Evolutionary conservation across 371 early-diverging fungal species (phyloP).

Genomic region (Mortierella sp.): DNA sequence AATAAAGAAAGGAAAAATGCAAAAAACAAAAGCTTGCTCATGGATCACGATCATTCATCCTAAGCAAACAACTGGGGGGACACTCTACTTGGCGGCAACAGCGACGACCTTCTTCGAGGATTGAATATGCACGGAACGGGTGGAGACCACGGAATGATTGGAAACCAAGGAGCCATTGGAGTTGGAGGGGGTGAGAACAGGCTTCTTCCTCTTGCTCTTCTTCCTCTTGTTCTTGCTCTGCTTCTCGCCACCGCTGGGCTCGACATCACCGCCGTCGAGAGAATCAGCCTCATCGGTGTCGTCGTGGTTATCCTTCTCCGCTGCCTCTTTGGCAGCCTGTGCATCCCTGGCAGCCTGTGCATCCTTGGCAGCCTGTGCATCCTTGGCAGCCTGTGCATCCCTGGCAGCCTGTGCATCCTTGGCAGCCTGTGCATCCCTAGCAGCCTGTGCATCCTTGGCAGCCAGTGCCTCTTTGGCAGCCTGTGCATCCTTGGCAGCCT

Average conservation of each 20-base stretch:
- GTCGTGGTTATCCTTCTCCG: neutral
- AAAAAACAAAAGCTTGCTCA: too few relatives aligned
- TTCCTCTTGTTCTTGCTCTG: slow-evolving; percentile 34
- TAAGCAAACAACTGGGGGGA: too few relatives aligned
- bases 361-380: slow-evolving; percentile 19
- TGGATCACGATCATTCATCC: too few relatives aligned
- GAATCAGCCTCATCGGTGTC: slow-evolving; percentile 22
- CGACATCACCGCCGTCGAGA: slow-evolving; percentile 14
- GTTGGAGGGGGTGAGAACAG: neutral
- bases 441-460: too few relatives aligned
- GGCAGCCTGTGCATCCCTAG: neutral
- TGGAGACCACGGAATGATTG: too few relatives aligned
- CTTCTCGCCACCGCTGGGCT: slow-evolving; percentile 25
- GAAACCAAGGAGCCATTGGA: too few relatives aligned
- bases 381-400: slow-evolving; percentile 18
- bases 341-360: neutral
- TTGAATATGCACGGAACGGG: neutral
- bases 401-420: slow-evolving; percentile 8
- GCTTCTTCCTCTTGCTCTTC: slow-evolving; percentile 23
- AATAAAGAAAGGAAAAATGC: neutral
- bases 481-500: neutral
- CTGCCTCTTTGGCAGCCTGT: neutral
- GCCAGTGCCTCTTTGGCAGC: neutral
- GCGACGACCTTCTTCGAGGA: too few relatives aligned
- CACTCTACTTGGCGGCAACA: too few relatives aligned